Percentiles rank a stretch among this genome's conserved stretches.
Conservation (phyloP, 2,329 filamentous ascomycete species). For the Helicocarpus griseus region DNA sequence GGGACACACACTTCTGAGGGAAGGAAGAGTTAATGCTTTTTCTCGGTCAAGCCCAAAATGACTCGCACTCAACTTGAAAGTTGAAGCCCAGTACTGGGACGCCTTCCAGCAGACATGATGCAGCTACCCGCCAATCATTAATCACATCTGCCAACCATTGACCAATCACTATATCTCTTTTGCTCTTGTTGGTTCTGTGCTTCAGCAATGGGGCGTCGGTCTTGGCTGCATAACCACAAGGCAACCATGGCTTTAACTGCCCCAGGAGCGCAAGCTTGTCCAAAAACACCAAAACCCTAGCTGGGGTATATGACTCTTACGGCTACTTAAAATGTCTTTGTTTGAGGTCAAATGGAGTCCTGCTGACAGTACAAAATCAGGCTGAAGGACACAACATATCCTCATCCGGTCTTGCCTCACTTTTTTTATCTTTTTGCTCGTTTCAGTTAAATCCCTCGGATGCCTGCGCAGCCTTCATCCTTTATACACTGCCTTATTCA, state of each 20-base stretch:
- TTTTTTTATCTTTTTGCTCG: constrained; percentile 2
- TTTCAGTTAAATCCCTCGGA: not conserved
- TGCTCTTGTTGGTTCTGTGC: not conserved
- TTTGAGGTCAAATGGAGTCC: not conserved
- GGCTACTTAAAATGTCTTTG: not conserved
- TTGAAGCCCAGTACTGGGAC: too few relatives aligned
- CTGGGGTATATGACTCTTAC: constrained; percentile 4
- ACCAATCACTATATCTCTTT: not conserved
- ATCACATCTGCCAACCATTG: not conserved
- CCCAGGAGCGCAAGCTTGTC: not conserved
- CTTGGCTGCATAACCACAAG: constrained; percentile 5
- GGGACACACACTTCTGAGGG: too few relatives aligned
- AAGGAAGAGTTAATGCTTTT: too few relatives aligned
- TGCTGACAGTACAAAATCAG: constrained; percentile 5
- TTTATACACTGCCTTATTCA: not conserved
- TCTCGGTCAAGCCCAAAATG: too few relatives aligned
- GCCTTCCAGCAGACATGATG: too few relatives aligned
- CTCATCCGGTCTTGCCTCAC: constrained; percentile 5
- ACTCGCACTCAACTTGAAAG: too few relatives aligned
- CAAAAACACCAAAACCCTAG: not conserved
- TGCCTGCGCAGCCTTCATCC: too few relatives aligned
- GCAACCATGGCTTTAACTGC: constrained; percentile 1
- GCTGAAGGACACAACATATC: not conserved
- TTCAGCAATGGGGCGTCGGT: not conserved
- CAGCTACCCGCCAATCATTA: not conserved